Conservation (phyloP, 768 basidiomycete species). For the Boletus fagicola region DNA sequence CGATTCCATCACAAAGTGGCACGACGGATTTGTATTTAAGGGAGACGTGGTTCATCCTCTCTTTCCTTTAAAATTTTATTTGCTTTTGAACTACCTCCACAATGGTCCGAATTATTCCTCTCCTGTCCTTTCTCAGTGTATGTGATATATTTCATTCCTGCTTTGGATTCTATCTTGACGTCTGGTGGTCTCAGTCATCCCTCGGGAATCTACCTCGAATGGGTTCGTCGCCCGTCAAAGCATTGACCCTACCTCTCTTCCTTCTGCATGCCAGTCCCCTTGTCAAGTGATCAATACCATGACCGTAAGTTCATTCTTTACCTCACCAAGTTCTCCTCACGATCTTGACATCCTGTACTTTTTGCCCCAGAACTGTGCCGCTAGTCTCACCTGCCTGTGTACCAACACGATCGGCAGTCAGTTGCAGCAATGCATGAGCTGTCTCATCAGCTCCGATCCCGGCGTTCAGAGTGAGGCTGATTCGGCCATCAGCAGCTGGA, state of each 20-base stretch:
- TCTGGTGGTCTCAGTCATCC: not conserved
- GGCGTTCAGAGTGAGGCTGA: conserved; percentile 5
- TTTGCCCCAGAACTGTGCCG: conserved; percentile 10
- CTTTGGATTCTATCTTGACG: not conserved
- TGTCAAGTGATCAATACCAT: conserved; percentile 22
- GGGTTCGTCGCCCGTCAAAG: conserved; percentile 25
- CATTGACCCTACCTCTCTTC: conserved; percentile 7
- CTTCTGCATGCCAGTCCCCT: conserved; percentile 19
- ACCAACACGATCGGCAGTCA: conserved; percentile 6
- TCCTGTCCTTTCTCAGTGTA: conserved; percentile 19
- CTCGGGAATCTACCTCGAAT: not conserved
- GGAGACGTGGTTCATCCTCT: not conserved
- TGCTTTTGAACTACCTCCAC: not conserved
- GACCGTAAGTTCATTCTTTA: conserved; percentile 10
- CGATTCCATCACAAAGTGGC: not conserved
- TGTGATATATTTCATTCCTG: not conserved
- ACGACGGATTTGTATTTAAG: conserved; percentile 1
- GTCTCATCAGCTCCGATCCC: conserved; percentile 10
- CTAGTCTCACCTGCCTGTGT: conserved; percentile 14
- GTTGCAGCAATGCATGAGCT: conserved; percentile 21
- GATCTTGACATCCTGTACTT: not conserved
- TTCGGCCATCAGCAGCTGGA: conserved; percentile 12
- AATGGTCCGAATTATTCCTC: conserved; percentile 25
- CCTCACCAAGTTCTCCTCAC: not conserved
- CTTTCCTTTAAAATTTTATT: not conserved